Percentiles rank a stretch among this genome's conserved stretches.
Evolutionary conservation across 2,329 filamentous ascomycete genomes (phyloP).

Genomic region (Phialocephala subalpina): DNA sequence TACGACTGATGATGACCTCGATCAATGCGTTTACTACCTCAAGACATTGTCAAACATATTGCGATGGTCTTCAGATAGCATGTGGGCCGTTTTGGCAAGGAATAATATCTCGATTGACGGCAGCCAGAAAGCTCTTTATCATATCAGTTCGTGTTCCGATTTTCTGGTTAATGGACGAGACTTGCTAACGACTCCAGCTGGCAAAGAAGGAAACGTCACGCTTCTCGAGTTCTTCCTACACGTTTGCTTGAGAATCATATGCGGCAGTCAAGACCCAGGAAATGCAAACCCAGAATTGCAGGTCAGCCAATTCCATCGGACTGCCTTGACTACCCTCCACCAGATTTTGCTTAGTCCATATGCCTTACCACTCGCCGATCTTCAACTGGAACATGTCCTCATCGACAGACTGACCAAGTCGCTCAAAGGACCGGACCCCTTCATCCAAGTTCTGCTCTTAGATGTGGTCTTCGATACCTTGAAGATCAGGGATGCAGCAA

Average conservation of each 20-base stretch:
- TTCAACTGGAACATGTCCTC: slow-evolving; percentile 75
- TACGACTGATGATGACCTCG: slow-evolving; percentile 71
- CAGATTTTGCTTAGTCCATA: slow-evolving; percentile 73
- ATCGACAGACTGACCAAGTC: slow-evolving; percentile 72
- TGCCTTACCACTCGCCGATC: slow-evolving; percentile 62
- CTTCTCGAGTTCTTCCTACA: slow-evolving; percentile 74
- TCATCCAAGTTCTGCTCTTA: slow-evolving; percentile 79
- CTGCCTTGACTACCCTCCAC: slow-evolving; percentile 73
- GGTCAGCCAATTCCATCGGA: slow-evolving; percentile 73
- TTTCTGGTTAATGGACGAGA: not conserved
- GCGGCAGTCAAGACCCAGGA: slow-evolving; percentile 49
- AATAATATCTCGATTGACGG: slow-evolving; percentile 61
- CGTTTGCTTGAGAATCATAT: slow-evolving; percentile 70
- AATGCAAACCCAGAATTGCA: slow-evolving; percentile 53
- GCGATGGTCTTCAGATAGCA: slow-evolving; percentile 70
- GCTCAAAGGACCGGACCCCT: slow-evolving; percentile 68
- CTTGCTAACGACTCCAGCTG: slow-evolving; percentile 49
- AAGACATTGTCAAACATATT: slow-evolving; percentile 78
- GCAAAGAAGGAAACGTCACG: slow-evolving; percentile 62
- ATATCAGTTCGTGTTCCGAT: slow-evolving; percentile 59
- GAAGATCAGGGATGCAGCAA: slow-evolving; percentile 63
- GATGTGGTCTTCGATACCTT: slow-evolving; percentile 80
- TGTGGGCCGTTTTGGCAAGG: slow-evolving; percentile 75
- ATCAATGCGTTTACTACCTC: slow-evolving; percentile 81
- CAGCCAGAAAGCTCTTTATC: slow-evolving; percentile 52